Evolutionary conservation across 805 yeast species (phyloP).

Genomic region (Scheffersomyces ergatensis): DNA sequence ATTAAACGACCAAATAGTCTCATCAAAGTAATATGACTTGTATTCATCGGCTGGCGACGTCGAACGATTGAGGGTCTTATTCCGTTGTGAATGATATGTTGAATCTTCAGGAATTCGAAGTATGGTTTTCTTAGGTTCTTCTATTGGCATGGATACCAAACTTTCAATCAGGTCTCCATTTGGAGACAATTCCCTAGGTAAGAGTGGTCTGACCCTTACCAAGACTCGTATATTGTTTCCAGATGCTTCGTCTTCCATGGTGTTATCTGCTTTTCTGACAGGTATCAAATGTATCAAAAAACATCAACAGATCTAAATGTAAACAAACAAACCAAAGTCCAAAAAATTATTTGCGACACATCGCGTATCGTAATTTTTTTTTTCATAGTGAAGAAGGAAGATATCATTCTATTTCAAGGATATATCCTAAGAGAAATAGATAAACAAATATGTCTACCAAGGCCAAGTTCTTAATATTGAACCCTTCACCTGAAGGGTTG

Average conservation of each 20-base stretch:
- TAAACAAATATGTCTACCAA: constrained; percentile 7
- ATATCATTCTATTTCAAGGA: no score
- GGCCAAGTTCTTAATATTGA: constrained; percentile 40
- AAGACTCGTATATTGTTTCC: constrained; percentile 41
- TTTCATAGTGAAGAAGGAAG: no score
- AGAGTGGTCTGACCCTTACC: constrained; percentile 52
- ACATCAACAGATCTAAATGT: no score
- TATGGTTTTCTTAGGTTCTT: constrained; percentile 15
- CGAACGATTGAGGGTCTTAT: constrained; percentile 1
- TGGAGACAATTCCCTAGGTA: constrained; percentile 23
- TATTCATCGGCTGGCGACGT: constrained; percentile 9
- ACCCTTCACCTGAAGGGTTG: constrained; percentile 42
- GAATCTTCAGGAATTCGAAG: constrained; percentile 22
- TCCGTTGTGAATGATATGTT: constrained; percentile 11
- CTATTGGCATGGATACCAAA: constrained; percentile 29
- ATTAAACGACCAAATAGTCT: constrained; percentile 15
- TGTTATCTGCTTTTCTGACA: no score
- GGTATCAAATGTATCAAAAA: no score
- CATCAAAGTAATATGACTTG: constrained; percentile 15
- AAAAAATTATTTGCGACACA: no score
- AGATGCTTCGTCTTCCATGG: no score
- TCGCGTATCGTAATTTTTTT: no score
- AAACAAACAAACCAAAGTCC: no score
- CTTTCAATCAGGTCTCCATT: constrained; percentile 10
- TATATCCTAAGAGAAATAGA: no score